Evolutionary conservation across 805 yeast species (phyloP).

Genomic region (Candida lessepsii): DNA sequence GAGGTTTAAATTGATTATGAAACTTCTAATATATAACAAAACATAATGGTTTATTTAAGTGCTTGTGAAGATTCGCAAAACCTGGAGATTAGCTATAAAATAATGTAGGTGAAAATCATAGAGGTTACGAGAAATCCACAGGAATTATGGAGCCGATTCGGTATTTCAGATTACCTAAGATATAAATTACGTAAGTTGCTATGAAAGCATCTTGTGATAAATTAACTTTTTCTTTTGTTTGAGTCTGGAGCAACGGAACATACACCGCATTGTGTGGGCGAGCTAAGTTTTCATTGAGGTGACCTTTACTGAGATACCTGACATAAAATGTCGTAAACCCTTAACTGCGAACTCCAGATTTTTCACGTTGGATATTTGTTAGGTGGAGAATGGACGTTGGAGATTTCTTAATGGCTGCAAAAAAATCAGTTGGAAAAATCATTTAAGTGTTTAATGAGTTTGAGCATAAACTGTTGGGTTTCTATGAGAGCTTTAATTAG

Average conservation of each 20-base stretch:
- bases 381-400: neutral
- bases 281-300: too few species aligned
- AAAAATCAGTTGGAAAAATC: too few species aligned
- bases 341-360: constrained; percentile 4
- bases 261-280: too few species aligned
- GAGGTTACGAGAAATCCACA: neutral
- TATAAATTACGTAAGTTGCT: neutral
- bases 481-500: too few species aligned
- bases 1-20: neutral
- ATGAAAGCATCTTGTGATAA: constrained; percentile 5
- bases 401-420: too few species aligned
- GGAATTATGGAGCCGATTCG: constrained; percentile 8
- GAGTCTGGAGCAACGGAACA: constrained; percentile 8
- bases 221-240: constrained; percentile 2
- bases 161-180: too few species aligned
- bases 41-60: too few species aligned
- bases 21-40: too few species aligned
- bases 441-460: too few species aligned
- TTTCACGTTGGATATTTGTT: neutral
- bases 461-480: too few species aligned
- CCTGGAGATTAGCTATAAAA: neutral
- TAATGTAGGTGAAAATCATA: constrained; percentile 1
- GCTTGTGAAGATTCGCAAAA: neutral
- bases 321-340: constrained; percentile 4
- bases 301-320: too few species aligned